Conservation (phyloP, 1,284 basidiomycete genomes). For the Papiliotrema fonsecae region DNA sequence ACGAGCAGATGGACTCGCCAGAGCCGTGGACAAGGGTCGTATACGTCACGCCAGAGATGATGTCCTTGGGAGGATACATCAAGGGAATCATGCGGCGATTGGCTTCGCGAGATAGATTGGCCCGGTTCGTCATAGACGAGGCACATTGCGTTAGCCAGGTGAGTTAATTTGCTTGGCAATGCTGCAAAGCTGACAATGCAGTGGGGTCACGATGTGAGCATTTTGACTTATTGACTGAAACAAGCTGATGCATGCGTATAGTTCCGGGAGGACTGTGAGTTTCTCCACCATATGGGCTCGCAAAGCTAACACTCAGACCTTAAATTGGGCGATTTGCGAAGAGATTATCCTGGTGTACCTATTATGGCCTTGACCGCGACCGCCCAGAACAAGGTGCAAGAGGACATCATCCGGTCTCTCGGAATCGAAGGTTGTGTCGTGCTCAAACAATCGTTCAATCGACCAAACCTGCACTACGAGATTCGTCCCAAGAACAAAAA, state of each 20-base stretch:
- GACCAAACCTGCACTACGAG: slow-evolving; percentile 80
- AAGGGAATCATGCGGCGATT: slow-evolving; percentile 58
- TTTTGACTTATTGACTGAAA: not conserved
- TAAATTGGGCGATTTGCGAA: slow-evolving; percentile 62
- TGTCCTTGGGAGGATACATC: slow-evolving; percentile 61
- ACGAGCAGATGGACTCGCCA: slow-evolving; percentile 50
- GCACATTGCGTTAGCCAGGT: slow-evolving; percentile 76
- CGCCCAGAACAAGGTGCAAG: slow-evolving; percentile 69
- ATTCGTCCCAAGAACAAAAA: slow-evolving; percentile 58
- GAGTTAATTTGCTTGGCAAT: slow-evolving; percentile 33
- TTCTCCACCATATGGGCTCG: slow-evolving; percentile 1
- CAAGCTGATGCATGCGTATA: slow-evolving; percentile 12
- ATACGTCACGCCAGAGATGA: slow-evolving; percentile 92
- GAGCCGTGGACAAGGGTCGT: slow-evolving; percentile 57
- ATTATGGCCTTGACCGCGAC: slow-evolving; percentile 97
- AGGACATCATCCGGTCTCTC: slow-evolving; percentile 72
- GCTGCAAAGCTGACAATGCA: slow-evolving; percentile 4
- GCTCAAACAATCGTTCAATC: slow-evolving; percentile 84
- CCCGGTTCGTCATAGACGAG: slow-evolving; percentile 92
- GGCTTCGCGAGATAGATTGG: slow-evolving; percentile 58
- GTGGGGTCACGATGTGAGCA: slow-evolving; percentile 50
- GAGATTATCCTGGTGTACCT: slow-evolving; percentile 70
- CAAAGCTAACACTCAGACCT: slow-evolving; percentile 48
- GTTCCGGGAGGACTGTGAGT: slow-evolving; percentile 47
- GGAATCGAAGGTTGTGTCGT: slow-evolving; percentile 59